These are phyloP conservation scores for Alternaria hordeiaustralica DNA, from an alignment of 2,329 filamentous ascomycete species.

Conservation along the genomic window DNA sequence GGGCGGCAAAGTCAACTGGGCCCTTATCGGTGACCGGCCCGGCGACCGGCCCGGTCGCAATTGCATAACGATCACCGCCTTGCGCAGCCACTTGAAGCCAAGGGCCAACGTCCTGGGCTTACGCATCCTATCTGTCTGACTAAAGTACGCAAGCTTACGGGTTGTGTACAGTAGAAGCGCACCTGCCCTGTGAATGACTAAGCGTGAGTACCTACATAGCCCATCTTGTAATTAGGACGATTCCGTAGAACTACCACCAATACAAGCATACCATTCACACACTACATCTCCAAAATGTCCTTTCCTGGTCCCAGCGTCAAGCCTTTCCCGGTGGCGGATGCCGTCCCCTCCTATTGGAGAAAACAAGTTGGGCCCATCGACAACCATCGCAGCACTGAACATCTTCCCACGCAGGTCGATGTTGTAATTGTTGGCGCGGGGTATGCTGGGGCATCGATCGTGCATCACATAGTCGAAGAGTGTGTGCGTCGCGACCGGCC, in stretches of 20 bases:
- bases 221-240: not conserved
- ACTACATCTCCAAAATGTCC: not conserved
- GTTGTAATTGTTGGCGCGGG: slow-evolving; percentile 21
- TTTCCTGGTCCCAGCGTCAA: not conserved
- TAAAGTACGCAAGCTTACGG: not conserved
- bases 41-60: not conserved
- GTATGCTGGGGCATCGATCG: slow-evolving; percentile 18
- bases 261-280: not conserved
- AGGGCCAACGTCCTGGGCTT: not conserved
- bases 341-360: slow-evolving; percentile 14
- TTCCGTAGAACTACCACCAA: not conserved
- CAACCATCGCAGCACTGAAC: slow-evolving; percentile 17
- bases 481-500: not conserved
- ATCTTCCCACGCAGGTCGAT: slow-evolving; percentile 4
- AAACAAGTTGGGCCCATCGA: slow-evolving; percentile 11
- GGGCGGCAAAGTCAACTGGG: not conserved
- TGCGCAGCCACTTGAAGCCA: not conserved
- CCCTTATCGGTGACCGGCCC: slow-evolving; percentile 1
- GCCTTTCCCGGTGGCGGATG: slow-evolving; percentile 12
- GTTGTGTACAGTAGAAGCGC: not conserved
- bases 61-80: not conserved
- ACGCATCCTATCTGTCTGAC: not conserved
- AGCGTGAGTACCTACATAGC: not conserved
- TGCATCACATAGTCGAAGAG: slow-evolving; percentile 17
- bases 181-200: not conserved